Percentiles rank a stretch among this genome's conserved stretches.
Conservation (phyloP, 148 eudicot genomes). For the Cornus suecica region DNA sequence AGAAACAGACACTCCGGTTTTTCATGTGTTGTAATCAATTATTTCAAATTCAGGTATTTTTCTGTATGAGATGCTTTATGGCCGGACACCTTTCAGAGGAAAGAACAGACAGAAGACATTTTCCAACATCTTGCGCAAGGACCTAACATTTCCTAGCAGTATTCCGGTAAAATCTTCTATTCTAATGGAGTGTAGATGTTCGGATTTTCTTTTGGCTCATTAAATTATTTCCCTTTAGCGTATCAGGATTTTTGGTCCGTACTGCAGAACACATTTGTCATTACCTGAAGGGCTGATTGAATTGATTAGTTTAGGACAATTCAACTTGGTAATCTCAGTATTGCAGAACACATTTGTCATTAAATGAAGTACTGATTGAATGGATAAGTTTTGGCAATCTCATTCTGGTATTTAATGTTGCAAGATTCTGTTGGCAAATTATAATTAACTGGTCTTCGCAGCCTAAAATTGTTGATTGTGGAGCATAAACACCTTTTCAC, state of each 20-base stretch:
- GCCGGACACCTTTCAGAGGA: conserved; percentile 95
- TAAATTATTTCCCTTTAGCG: not conserved
- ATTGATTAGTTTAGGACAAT: not conserved
- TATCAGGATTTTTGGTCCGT: not conserved
- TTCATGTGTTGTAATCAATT: conserved; percentile 2
- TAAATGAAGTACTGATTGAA: not conserved
- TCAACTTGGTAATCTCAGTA: not conserved
- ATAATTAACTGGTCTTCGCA: not conserved
- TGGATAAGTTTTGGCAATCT: conserved; percentile 1
- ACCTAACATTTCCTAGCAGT: conserved; percentile 95
- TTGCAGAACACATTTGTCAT: not conserved
- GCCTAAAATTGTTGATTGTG: not conserved
- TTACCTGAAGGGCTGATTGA: not conserved
- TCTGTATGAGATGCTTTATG: conserved; percentile 94
- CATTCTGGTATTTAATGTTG: not conserved
- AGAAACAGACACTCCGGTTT: too few species aligned
- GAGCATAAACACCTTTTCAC: not conserved
- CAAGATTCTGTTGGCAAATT: not conserved
- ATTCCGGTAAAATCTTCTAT: conserved; percentile 57
- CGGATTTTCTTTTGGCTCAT: not conserved
- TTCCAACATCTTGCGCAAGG: conserved; percentile 85
- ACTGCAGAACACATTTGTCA: not conserved
- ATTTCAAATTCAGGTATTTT: conserved; percentile 55
- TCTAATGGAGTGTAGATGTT: not conserved
- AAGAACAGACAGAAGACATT: conserved; percentile 94